Evolutionary conservation across 1,284 basidiomycete genomes (phyloP), one percentile per base, ranked within the genome.

Genomic region (Ceratobasidium sp.): DNA sequence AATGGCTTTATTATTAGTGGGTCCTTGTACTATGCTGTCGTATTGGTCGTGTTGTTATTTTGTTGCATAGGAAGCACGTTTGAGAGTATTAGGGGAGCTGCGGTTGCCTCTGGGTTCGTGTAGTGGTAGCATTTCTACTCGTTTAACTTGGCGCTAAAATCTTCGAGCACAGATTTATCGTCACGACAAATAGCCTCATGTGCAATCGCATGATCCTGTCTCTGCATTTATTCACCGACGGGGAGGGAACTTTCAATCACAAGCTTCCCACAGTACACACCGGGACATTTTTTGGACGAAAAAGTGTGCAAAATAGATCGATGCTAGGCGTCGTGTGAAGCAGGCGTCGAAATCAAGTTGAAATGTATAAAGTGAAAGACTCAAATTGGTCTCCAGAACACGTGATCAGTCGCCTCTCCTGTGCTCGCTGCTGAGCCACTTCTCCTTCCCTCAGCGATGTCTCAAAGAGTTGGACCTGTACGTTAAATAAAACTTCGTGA

Each of bases 391-490:
- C n/a, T n/a, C n/a, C n/a, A n/a, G n/a, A n/a, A n/a, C n/a, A n/a
- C n/a, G n/a, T n/a, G n/a, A n/a, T n/a, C n/a, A n/a, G n/a, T n/a
- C n/a, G n/a, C n/a, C n/a, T n/a, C n/a, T n/a, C n/a, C 46, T 48
- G 46, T 48, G 17, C 46, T 9, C 9, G 46, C 17, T 48, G 46
- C 46, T 9, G 46, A n/a, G n/a, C n/a, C n/a, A n/a, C n/a, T n/a
- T n/a, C n/a, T n/a, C n/a, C n/a, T n/a, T 13, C 33, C 15, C 38
- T 38, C 5, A 6, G 20, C n/a, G 15, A 74, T 74, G 71, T 74
- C 71, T 33, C 71, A 74, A 48, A 40, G 71, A 20, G 40, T 74
- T 40, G 71, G 71, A 23, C 71, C 71, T 9, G 71, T 74, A 65
- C 40, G 71, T 65, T 12, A 2, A 50, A 12, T 9, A 52, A 26